Base-by-base conservation (phyloP, 306 rosid genomes). In the Abrus pulchellus region DNA sequence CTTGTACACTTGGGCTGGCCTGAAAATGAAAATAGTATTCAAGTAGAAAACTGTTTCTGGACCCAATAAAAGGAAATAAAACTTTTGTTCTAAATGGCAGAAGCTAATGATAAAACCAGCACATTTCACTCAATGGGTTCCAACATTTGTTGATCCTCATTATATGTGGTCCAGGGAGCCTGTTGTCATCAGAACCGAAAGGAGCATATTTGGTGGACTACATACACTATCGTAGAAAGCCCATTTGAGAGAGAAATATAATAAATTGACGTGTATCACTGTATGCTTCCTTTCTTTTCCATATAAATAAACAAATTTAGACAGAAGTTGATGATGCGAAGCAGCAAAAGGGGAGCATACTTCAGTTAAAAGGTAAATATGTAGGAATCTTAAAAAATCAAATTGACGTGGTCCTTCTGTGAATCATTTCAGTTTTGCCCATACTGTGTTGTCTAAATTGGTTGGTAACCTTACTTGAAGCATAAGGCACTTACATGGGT, bases 331-430 rank as follows among this genome's bases (percentile, higher is more conserved):
- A 44, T 59, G 57, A 74, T 74, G 68, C 33, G 14, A 47, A 61
- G 14, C 80, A 47, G 0, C 36, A 62, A 76, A 62, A 20, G 29
- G 69, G 72, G 50, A 63, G 12, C 72, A 62, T 20, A 63, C 52
- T 49, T 62, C 28, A 61, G 50, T 76, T 62, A 48, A 59, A 57
- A 33, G 78, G 78, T 30, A 73, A 52, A 20, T 9, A 52, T 38
- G 7, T 40, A n/a, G 3, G 9, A 27, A 14, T 9, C 10, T 72
- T 36, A 0, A 38, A 53, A 44, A 41, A 3, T 6, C 3, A 44
- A 3, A 5, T 11, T 73, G 0, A 11, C 7, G 11, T 62, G 52
- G 27, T 48, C 27, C 49, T 30, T 6, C 6, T 3, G n/a, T 20
- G 10, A 13, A 9, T 30, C 13, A 41, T 77, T 34, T 30, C 3